phyloP scores from a whole-genome alignment of 169 alveolate species.

The Besnoitia besnoiti region DNA sequence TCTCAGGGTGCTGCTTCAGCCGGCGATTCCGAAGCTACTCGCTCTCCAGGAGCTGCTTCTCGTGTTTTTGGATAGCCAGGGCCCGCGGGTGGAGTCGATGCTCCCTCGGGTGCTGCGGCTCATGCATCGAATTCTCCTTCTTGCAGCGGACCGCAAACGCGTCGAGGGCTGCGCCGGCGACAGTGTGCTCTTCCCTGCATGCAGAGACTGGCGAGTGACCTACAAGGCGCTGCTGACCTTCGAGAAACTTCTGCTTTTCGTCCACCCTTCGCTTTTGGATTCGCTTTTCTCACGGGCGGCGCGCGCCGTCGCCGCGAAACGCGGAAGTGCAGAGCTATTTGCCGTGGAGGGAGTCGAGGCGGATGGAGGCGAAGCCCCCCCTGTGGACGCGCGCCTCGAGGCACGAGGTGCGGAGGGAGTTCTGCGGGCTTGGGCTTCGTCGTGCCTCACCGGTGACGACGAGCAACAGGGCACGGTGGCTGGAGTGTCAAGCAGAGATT shows the following conservation, averaged over 20 bases:
- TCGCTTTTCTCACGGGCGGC: not conserved
- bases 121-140: not conserved
- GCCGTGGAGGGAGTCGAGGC: not conserved
- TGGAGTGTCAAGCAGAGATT: not conserved
- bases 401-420: not conserved
- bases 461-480: not conserved
- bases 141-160: not conserved
- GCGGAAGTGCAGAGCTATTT: not conserved
- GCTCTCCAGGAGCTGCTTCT: conserved; percentile 56
- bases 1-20: conserved; percentile 55
- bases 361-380: not conserved
- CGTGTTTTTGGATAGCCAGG: conserved; percentile 30
- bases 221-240: conserved; percentile 42
- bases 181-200: not conserved
- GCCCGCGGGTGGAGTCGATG: not conserved
- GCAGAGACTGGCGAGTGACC: conserved; percentile 55
- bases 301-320: not conserved
- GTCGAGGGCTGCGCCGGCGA: not conserved
- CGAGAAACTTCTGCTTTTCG: conserved; percentile 28
- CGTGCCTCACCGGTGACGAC: not conserved
- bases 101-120: conserved; percentile 26
- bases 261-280: conserved; percentile 1
- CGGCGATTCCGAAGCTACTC: conserved; percentile 38
- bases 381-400: not conserved
- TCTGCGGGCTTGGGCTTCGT: not conserved